Evolutionary conservation across 2,329 filamentous ascomycete species (phyloP), one percentile per base, ranked within the genome.

Genomic region (Pseudogymnoascus sp.): DNA sequence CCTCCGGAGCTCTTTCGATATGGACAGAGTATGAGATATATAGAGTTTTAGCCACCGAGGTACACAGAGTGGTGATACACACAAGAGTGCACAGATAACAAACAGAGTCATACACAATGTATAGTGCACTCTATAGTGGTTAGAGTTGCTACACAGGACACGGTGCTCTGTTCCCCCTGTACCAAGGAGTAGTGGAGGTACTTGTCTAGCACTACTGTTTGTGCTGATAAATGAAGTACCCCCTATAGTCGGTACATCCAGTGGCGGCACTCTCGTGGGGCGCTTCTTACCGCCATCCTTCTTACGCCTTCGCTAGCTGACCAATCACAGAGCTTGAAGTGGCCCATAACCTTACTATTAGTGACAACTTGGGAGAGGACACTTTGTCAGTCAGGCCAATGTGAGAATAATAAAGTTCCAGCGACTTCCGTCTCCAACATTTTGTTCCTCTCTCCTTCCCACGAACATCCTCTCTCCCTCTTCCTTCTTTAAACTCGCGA

Each of bases 371-470:
- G 49, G 49, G 49, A 55, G 49, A 55, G 49, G 49, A 55, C 49
- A 55, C 49, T 55, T 55, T 55, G 49, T 55, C 49, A 55, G 49
- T 55, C 49, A 55, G 49, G 49, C 49, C 49, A 55, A 55, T 55
- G 49, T 55, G 49, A 55, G 49, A 55, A 55, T 55, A 55, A 55
- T 55, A 55, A 55, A 55, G 49, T 55, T 55, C 49, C 49, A 55
- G 49, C 49, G 29, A 55, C 49, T 55, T 55, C 72, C 72, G 69
- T 65, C 68, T 65, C 61, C 61, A 39, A 39, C 49, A 6, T 55
- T 55, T 55, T 55, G 49, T 55, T 33, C 49, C 16, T 35, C 29
- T 35, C 49, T 55, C 49, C 49, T 55, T 55, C 49, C 64, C 41
- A 60, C 58, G 49, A 41, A 63, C 52, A 37, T 45, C 38, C 62